Evolutionary conservation across 1,284 basidiomycete genomes (phyloP), one percentile per base, ranked within the genome.

Genomic region (Papiliotrema laurentii): DNA sequence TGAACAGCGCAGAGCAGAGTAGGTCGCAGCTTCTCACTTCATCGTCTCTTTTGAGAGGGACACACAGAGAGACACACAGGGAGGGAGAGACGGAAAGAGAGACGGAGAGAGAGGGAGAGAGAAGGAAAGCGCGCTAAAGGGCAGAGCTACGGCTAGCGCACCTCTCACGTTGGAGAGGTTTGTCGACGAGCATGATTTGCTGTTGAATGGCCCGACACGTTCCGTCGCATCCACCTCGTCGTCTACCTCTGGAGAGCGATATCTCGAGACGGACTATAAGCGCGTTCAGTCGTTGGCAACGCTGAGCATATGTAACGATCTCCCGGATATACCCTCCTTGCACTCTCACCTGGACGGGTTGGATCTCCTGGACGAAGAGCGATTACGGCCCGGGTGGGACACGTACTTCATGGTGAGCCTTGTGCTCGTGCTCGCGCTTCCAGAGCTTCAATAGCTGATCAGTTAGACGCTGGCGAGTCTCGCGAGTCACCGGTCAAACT

Each of bases 321-420:
- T 85, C 62, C 59, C 75, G 2, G 76, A 77, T 10, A 58, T 87
- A 2, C 54, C 75, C 3, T 77, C 75, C 1, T 75, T 97, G 0
- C 75, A 85, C 60, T 58, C 69, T 9, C 77, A 92, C 61, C 76
- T 97, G 1, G 81, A 85, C 47, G 61, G 75, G 0, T 63, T 96
- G 27, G 78, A 93, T 63, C 71, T 93, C 4, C 63, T 83, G 19
- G 80, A 91, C 62, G 74, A 79, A 6, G 83, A 87, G 58, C 80
- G 87, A 43, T 73, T 96, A 30, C 78, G 92, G 31, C 92, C 92
- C 0, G 80, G 81, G 7, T 97, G 92, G 92, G 92, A 97, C 70
- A 82, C 84, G 0, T 97, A 97, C 75, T 97, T 97, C 69, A 97
- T 96, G 92, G 87, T 84, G 54, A 51, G 79, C 62, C 24, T 6